Base-by-base conservation (phyloP, 83 land plant species). In the Picea abies region DNA sequence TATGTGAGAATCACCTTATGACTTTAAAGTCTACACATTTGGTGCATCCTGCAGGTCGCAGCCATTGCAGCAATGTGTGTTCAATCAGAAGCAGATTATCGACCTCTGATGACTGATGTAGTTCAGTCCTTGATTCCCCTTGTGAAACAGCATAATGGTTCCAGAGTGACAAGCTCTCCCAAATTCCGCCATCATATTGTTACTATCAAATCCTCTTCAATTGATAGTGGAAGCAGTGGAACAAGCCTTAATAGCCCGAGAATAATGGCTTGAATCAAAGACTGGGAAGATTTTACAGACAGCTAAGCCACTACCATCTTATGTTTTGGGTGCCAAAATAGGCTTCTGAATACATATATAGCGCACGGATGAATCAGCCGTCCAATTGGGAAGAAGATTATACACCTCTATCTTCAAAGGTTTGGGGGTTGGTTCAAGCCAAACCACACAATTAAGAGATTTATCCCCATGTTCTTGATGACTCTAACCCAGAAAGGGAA, bases 61-160 rank as follows among this genome's bases (percentile, higher is more conserved):
- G 96, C 97, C 16, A 93, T 95, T 72, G 96, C 96, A 32, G 97
- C 92, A 47, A 92, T 93, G 91, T 95, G 97, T 41, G 97, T 95
- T 23, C 96, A 95, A 75, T 88, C 96, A 11, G 96, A 95, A 81
- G 89, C 97, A 61, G 94, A 94, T 84, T 92, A 94, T 83, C 84
- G 96, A 79, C 96, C 98, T 60, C 76, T 95, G 22, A 95, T 95
- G 91, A 88, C 96, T 1, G 96, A 93, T 85, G 98, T 93, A 16
- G 96, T 95, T 39, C 98, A 93, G 84, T 93, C 96, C 5, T 76
- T 93, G 41, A 86, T 90, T 4, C 96, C 94, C 11, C 83, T 95
- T 76, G 92, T 92, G 64, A 93, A 56, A 79, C 90, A 61, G 60
- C 17, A 60, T 4, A 58, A 22, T 23, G 47, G 64, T 6, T 52